Evolutionary conservation across 768 basidiomycete genomes (phyloP), one percentile per base, ranked within the genome.

Genomic region (Podaxis sp.): DNA sequence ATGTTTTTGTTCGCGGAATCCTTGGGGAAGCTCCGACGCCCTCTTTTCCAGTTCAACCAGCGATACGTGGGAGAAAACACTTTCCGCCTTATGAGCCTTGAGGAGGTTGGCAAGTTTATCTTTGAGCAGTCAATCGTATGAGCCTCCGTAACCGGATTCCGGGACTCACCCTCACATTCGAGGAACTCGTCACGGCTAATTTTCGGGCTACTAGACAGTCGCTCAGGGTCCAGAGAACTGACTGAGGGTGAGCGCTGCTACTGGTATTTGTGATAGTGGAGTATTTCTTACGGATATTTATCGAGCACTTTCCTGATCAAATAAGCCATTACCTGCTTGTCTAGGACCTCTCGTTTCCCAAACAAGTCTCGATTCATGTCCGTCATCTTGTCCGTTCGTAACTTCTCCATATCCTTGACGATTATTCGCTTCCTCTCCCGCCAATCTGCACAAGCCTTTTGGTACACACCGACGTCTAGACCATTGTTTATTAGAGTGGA

Each of bases 301-400:
- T 62, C 54, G 13, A 62, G 30, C 1, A 62, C 44, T 24, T 11
- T 33, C 13, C 36, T 33, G 26, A 62, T 37, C 33, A 62, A 26
- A 26, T 36, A 62, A 8, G 48, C 60, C 53, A 49, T 37, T 24
- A 62, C n/a, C 20, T 62, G 20, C 24, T 62, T 62, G 10, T 17
- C 53, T 17, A 62, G 30, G 17, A 2, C 17, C 10, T 7, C 41
- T 6, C 48, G 37, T 10, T 15, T 33, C 4, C 11, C 30, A 22
- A 3, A 10, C 30, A 36, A 40, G 17, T 36, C 26, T 48, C 37
- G 36, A 3, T 48, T 22, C 13, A 48, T 33, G 13, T 48, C 52
- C 8, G 17, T 20, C 51, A 26, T 44, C n/a, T 17, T 20, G 13
- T 44, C 41, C 12, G 24, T 20, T 15, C 15, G 26, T 10, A 12